Evolutionary conservation across 768 basidiomycete species (phyloP).

Genomic region (Pisolithus tinctorius): DNA sequence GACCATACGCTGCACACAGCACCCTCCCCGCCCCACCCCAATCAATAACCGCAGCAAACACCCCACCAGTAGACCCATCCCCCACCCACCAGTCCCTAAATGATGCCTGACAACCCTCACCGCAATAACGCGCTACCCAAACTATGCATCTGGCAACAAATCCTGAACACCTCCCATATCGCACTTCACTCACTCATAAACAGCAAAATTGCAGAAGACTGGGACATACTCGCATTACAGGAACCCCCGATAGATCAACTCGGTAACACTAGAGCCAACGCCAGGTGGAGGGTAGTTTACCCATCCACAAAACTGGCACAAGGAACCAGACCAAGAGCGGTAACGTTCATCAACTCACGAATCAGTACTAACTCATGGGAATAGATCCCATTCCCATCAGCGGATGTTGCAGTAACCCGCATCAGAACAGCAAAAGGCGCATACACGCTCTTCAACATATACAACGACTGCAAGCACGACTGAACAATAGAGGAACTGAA

Average conservation of each 20-base stretch:
- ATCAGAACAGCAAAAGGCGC: background rate
- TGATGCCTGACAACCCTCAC: too few species aligned
- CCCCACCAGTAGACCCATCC: background rate
- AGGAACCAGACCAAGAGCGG: slow-evolving; percentile 1
- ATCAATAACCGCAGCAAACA: too few species aligned
- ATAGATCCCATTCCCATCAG: slow-evolving; percentile 11
- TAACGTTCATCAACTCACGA: slow-evolving; percentile 14
- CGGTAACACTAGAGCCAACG: background rate
- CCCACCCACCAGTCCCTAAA: background rate
- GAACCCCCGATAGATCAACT: background rate
- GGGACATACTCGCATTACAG: slow-evolving; percentile 3
- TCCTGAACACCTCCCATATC: slow-evolving; percentile 18
- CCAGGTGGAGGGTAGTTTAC: background rate
- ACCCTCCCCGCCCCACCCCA: too few species aligned
- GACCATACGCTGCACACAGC: too few species aligned
- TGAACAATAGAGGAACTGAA: background rate
- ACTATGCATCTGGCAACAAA: slow-evolving; percentile 24
- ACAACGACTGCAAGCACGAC: slow-evolving; percentile 7
- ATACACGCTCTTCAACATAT: slow-evolving; percentile 11
- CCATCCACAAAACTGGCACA: background rate
- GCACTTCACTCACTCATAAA: slow-evolving; percentile 14
- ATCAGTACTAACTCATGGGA: slow-evolving; percentile 18
- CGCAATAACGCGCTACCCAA: too few species aligned
- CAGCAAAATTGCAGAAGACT: background rate
- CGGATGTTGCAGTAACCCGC: slow-evolving; percentile 17